Base-by-base conservation (phyloP, 148 eudicot genomes). In the Heliosperma pusillum region DNA sequence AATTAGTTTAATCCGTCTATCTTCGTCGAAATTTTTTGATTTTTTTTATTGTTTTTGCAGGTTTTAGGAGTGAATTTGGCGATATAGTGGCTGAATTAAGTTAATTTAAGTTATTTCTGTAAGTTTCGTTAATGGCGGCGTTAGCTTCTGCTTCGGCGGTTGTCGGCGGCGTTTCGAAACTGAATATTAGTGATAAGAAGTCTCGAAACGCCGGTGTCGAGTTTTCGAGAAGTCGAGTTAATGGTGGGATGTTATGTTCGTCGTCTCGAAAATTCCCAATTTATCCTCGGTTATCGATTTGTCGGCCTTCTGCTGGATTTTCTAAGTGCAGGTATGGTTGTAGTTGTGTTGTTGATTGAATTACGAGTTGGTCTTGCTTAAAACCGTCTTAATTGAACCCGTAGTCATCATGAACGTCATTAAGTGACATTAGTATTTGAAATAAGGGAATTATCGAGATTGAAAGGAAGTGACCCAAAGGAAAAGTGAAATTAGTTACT, bases 81-180 rank as follows among this genome's bases (percentile, higher is more conserved):
- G 79, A 69, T 30, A 44, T 27, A 69, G 67, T 76, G 65, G 16
- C 42, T 26, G 64, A 8, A 67, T 19, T 57, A 22, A 42, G 12
- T 64, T 65, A 27, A 33, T 57, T 50, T 62, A 10, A 15, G 13
- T 17, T 72, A 15, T 74, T 45, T 58, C 27, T 5, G 56, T 50
- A 50, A 50, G 55, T 50, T 50, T 50, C 55, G 55, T 50, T 42
- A 50, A 50, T 50, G 55, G 55, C 55, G 55, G 74, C 79, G 8
- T 74, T 44, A 62, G 27, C 57, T 29, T 63, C 80, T 22, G 80
- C 67, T 63, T 71, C 80, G 27, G 53, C 76, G 66, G 70, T 71
- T 20, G 24, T 62, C 30, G 62, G 80, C 17, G 75, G 75, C 21
- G 74, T 77, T 70, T 77, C 75, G 64, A 77, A 77, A 47, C 52